phyloP scores from a whole-genome alignment of 2,329 filamentous ascomycete species.

The Cercospora canescens region DNA sequence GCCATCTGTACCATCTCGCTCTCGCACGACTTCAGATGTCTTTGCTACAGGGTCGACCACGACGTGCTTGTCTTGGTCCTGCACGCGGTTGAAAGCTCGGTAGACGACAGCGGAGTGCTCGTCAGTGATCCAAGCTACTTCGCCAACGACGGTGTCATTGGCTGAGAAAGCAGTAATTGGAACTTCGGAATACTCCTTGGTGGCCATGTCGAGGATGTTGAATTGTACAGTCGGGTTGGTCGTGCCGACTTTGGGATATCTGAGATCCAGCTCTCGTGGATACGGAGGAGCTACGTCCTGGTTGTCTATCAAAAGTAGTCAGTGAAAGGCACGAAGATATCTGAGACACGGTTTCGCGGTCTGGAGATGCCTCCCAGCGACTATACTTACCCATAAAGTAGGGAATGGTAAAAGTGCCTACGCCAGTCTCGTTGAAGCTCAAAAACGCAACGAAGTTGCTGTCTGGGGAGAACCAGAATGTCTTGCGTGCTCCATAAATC shows the following conservation, averaged over 20 bases:
- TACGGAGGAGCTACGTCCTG: slow-evolving; percentile 60
- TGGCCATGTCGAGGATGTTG: slow-evolving; percentile 57
- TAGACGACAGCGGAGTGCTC: slow-evolving; percentile 62
- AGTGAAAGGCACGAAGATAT: too few species aligned
- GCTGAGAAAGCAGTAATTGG: slow-evolving; percentile 59
- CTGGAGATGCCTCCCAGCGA: too few species aligned
- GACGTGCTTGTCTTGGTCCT: slow-evolving; percentile 64
- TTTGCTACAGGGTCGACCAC: slow-evolving; percentile 56
- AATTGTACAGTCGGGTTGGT: slow-evolving; percentile 66
- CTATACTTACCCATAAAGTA: too few species aligned
- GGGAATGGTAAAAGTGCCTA: slow-evolving; percentile 64
- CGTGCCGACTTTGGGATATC: slow-evolving; percentile 69
- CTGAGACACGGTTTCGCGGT: too few species aligned
- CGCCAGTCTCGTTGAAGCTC: slow-evolving; percentile 65
- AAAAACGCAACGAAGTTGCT: slow-evolving; percentile 57
- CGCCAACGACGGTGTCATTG: slow-evolving; percentile 65
- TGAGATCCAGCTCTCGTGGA: slow-evolving; percentile 61
- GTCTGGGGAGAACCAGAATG: slow-evolving; percentile 60
- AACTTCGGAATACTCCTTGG: slow-evolving; percentile 48
- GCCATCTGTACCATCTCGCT: slow-evolving; percentile 60
- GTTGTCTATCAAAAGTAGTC: too few species aligned
- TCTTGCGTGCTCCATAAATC: slow-evolving; percentile 53
- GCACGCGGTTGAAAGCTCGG: slow-evolving; percentile 67
- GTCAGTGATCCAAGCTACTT: slow-evolving; percentile 67
- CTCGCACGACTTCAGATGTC: slow-evolving; percentile 51